A percentile compares a stretch with the other conserved stretches of the same genome.
phyloP scores from a whole-genome alignment of 2,329 filamentous ascomycete species.

The Calonectria pteridis region DNA sequence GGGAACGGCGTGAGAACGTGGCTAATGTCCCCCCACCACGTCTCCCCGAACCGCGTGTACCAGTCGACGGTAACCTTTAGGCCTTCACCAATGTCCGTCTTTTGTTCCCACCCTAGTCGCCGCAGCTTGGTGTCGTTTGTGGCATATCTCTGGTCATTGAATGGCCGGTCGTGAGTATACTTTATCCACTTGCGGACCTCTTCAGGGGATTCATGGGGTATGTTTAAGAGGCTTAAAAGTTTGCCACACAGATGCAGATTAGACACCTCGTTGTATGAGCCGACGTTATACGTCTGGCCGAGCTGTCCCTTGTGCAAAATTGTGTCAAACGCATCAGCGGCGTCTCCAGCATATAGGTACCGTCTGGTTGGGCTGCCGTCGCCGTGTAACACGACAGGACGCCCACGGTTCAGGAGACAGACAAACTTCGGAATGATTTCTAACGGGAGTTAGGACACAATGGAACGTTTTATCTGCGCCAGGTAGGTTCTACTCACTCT shows the following conservation, averaged over 20 bases:
- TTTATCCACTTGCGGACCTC: slow-evolving; percentile 75
- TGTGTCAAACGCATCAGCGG: slow-evolving; percentile 85
- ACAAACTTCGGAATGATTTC: slow-evolving; percentile 89
- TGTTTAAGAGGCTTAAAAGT: slow-evolving; percentile 73
- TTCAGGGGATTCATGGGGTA: slow-evolving; percentile 62
- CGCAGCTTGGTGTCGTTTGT: slow-evolving; percentile 78
- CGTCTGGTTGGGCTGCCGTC: slow-evolving; percentile 80
- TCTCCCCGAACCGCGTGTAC: slow-evolving; percentile 75
- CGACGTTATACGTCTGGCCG: slow-evolving; percentile 86
- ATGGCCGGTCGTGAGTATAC: slow-evolving; percentile 82
- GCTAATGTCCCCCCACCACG: slow-evolving; percentile 80
- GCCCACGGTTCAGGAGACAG: slow-evolving; percentile 74
- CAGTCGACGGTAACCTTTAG: slow-evolving; percentile 75
- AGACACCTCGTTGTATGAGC: slow-evolving; percentile 81
- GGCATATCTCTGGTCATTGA: slow-evolving; percentile 81
- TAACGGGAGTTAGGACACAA: slow-evolving; percentile 48
- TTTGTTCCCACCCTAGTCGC: slow-evolving; percentile 77
- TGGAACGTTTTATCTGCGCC: neutral
- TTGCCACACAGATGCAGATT: slow-evolving; percentile 77
- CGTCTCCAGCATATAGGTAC: slow-evolving; percentile 84
- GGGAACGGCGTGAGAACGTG: slow-evolving; percentile 78
- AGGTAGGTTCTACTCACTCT: slow-evolving; percentile 68
- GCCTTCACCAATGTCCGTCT: slow-evolving; percentile 73
- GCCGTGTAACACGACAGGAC: slow-evolving; percentile 80
- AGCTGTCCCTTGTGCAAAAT: slow-evolving; percentile 82